Percentiles rank a stretch among this genome's conserved stretches.
Evolutionary conservation across 169 alveolate genomes (phyloP).

Genomic region (Babesia bovis): DNA sequence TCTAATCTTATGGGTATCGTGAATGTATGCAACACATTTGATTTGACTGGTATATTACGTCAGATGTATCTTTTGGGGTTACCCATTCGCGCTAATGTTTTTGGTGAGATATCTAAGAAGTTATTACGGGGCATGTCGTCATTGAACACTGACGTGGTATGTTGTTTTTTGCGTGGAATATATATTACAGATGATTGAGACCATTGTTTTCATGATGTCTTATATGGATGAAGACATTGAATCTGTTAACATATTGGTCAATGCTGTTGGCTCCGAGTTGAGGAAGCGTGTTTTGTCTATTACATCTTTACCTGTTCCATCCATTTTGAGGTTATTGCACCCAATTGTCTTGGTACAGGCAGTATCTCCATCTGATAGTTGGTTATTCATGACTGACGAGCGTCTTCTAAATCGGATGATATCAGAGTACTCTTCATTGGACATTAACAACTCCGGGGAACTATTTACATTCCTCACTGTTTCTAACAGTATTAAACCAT

Average conservation of each 20-base stretch:
- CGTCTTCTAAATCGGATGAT: slow-evolving; percentile 10
- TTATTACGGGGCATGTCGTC: slow-evolving; percentile 11
- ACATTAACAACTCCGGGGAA: slow-evolving; percentile 19
- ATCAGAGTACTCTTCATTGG: background rate
- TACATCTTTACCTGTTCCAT: background rate
- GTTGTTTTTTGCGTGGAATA: background rate
- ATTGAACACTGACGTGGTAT: slow-evolving; percentile 3
- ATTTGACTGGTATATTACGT: slow-evolving; percentile 24
- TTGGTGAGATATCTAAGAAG: slow-evolving; percentile 17
- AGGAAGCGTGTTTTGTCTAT: slow-evolving; percentile 4
- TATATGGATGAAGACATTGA: slow-evolving; percentile 5
- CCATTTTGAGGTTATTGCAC: background rate
- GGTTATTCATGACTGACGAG: slow-evolving; percentile 29
- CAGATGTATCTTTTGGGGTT: slow-evolving; percentile 30
- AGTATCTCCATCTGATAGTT: slow-evolving; percentile 8
- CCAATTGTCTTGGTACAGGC: slow-evolving; percentile 39
- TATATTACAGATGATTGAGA: slow-evolving; percentile 15
- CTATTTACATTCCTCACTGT: slow-evolving; percentile 35
- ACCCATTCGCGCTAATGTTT: slow-evolving; percentile 8
- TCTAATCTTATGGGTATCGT: slow-evolving; percentile 2
- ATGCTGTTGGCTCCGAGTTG: slow-evolving; percentile 23
- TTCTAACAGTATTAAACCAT: slow-evolving; percentile 1
- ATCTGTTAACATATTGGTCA: background rate
- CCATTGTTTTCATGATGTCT: background rate
- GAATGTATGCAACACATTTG: background rate